phyloP scores from a whole-genome alignment of 768 basidiomycete genomes.

The Lepiota venenata region DNA sequence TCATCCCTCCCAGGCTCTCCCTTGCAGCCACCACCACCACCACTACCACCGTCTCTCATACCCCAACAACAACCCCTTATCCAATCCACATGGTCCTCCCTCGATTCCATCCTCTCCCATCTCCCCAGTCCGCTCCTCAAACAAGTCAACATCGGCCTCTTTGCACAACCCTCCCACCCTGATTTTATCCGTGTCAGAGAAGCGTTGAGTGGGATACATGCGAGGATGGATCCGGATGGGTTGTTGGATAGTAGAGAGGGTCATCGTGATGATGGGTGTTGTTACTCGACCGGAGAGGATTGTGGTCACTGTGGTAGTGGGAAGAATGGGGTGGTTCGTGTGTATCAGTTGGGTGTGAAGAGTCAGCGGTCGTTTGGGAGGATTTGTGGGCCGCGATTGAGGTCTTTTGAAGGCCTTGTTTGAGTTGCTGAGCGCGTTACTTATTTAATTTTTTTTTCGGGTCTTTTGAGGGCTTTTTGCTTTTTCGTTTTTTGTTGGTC shows the following conservation, averaged over 20 bases:
- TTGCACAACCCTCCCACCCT: conserved; percentile 28
- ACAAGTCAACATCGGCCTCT: conserved; percentile 39
- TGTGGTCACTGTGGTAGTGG: background rate
- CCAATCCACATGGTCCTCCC: conserved; percentile 24
- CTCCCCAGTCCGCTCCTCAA: conserved; percentile 23
- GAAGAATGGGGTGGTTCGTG: conserved; percentile 26
- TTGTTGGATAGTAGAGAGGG: background rate
- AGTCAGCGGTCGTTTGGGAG: conserved; percentile 29
- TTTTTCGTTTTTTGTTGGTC: background rate
- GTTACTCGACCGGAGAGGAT: background rate
- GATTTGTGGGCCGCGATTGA: conserved; percentile 6
- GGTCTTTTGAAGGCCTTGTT: conserved; percentile 2
- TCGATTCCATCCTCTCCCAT: conserved; percentile 32
- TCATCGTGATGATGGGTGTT: background rate
- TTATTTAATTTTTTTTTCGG: too few species aligned
- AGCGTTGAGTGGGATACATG: conserved; percentile 23
- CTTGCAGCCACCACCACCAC: background rate
- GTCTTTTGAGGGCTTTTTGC: background rate
- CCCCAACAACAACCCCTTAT: background rate
- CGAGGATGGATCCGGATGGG: background rate
- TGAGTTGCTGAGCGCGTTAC: too few species aligned
- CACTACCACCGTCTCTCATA: background rate
- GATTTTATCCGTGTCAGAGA: conserved; percentile 32
- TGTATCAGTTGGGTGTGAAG: conserved; percentile 40
- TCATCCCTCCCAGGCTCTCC: background rate